These are phyloP conservation scores for Zygoascus bituminiphila DNA, from an alignment of 805 yeast species.

Conservation along the genomic window DNA sequence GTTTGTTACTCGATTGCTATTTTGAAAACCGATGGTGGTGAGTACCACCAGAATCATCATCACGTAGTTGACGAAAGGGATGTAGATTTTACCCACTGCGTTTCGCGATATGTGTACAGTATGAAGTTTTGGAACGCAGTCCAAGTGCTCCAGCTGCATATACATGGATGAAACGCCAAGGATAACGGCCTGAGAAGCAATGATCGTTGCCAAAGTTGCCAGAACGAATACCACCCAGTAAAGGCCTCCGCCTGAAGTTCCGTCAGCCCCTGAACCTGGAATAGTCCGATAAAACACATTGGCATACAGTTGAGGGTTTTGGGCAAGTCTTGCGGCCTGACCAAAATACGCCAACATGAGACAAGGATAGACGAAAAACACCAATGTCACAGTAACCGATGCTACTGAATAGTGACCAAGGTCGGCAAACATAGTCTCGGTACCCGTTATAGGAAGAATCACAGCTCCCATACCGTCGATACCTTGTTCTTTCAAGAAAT, in stretches of 20 bases:
- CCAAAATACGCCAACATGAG: constrained; percentile 49
- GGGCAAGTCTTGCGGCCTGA: constrained; percentile 38
- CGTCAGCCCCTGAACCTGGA: constrained; percentile 1
- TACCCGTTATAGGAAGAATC: constrained; percentile 49
- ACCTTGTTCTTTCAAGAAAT: constrained; percentile 32
- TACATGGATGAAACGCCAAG: constrained; percentile 47
- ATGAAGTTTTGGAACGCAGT: constrained; percentile 45
- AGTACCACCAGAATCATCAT: constrained; percentile 44
- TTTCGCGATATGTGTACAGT: constrained; percentile 38
- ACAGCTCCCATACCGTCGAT: constrained; percentile 40
- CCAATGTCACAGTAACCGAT: constrained; percentile 42
- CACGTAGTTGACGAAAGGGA: constrained; percentile 43
- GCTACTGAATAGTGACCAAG: constrained; percentile 46
- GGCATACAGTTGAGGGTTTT: constrained; percentile 10
- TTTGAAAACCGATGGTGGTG: constrained; percentile 47
- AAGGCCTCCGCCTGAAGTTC: constrained; percentile 6
- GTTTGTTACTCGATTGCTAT: constrained; percentile 43
- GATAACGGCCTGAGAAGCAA: constrained; percentile 55
- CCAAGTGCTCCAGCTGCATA: constrained; percentile 44
- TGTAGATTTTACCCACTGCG: constrained; percentile 43
- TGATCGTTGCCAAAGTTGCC: constrained; percentile 47
- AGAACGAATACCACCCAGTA: constrained; percentile 34
- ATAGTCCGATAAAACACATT: constrained; percentile 14
- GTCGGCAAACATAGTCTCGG: constrained; percentile 60
- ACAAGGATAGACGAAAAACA: constrained; percentile 43